Percentiles rank a stretch among this genome's conserved stretches.
Evolutionary conservation across 2,329 filamentous ascomycete species (phyloP).

Genomic region (Colletotrichum incanum): DNA sequence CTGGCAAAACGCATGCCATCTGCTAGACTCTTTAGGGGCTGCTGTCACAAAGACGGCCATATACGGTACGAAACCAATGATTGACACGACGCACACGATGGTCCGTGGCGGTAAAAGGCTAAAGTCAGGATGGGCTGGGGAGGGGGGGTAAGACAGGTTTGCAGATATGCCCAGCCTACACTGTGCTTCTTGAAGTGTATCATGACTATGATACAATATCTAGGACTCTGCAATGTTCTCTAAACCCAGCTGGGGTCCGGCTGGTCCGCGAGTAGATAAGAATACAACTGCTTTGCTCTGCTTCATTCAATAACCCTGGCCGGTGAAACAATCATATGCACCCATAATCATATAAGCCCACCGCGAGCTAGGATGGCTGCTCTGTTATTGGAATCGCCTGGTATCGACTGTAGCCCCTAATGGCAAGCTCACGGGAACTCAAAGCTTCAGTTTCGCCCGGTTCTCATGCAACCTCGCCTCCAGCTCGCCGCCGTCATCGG

Average conservation of each 20-base stretch:
- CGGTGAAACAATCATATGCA: too few relatives aligned
- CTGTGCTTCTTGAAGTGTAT: not conserved
- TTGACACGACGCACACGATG: conserved; percentile 31
- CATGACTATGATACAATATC: not conserved
- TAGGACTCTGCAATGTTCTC: not conserved
- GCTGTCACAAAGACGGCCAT: conserved; percentile 23
- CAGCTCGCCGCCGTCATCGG: conserved; percentile 67
- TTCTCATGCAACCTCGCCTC: conserved; percentile 27
- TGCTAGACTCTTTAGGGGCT: conserved; percentile 70
- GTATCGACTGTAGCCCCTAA: not conserved
- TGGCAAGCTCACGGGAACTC: not conserved
- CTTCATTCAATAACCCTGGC: not conserved
- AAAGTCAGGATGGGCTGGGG: not conserved
- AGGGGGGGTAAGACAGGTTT: not conserved
- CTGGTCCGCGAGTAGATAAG: not conserved
- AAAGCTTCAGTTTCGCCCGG: conserved; percentile 22
- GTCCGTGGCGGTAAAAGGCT: not conserved
- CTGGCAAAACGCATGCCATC: conserved; percentile 89
- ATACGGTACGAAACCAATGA: conserved; percentile 25
- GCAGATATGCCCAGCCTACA: not conserved
- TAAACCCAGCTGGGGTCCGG: not conserved
- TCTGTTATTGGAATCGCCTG: not conserved
- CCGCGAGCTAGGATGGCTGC: not conserved
- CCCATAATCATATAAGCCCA: too few relatives aligned
- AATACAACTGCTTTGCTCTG: not conserved